Evolutionary conservation across 306 rosid genomes (phyloP).

Genomic region (Sophora flavescens): DNA sequence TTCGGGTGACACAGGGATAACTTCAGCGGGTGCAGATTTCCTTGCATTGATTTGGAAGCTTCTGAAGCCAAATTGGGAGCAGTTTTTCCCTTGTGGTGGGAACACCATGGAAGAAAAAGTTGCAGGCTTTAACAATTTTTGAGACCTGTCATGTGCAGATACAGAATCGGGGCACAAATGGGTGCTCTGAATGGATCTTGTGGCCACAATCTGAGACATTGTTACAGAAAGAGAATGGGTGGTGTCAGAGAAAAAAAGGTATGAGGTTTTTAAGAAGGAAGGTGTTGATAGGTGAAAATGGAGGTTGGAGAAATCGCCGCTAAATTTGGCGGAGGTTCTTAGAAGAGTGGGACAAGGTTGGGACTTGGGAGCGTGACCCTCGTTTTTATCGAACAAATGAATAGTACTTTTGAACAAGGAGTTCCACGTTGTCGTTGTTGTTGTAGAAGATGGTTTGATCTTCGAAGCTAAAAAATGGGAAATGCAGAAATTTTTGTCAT

Average conservation of each 20-base stretch:
- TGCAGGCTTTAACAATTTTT: conserved; percentile 58
- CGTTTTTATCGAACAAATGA: conserved; percentile 68
- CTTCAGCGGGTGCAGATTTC: conserved; percentile 64
- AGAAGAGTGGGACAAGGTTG: conserved; percentile 41
- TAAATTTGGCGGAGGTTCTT: conserved; percentile 63
- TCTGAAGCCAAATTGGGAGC: conserved; percentile 37
- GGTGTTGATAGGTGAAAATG: not conserved
- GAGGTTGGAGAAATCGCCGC: conserved; percentile 59
- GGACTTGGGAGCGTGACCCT: conserved; percentile 46
- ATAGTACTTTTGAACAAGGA: not conserved
- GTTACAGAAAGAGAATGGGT: conserved; percentile 13
- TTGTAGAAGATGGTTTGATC: not conserved
- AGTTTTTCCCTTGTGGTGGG: conserved; percentile 39
- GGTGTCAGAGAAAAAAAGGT: not conserved
- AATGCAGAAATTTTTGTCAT: not conserved
- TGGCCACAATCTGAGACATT: conserved; percentile 87
- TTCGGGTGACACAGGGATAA: conserved; percentile 79
- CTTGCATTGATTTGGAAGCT: conserved; percentile 57
- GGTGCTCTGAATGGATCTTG: conserved; percentile 73
- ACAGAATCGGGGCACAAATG: conserved; percentile 58
- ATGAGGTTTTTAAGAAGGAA: not conserved
- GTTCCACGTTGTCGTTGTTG: not conserved
- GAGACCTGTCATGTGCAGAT: conserved; percentile 60
- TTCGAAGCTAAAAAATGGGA: not conserved
- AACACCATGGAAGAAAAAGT: conserved; percentile 54